These are phyloP conservation scores for Aureobasidium sp. DNA, from an alignment of 2,329 filamentous ascomycete genomes.

Conservation along the genomic window DNA sequence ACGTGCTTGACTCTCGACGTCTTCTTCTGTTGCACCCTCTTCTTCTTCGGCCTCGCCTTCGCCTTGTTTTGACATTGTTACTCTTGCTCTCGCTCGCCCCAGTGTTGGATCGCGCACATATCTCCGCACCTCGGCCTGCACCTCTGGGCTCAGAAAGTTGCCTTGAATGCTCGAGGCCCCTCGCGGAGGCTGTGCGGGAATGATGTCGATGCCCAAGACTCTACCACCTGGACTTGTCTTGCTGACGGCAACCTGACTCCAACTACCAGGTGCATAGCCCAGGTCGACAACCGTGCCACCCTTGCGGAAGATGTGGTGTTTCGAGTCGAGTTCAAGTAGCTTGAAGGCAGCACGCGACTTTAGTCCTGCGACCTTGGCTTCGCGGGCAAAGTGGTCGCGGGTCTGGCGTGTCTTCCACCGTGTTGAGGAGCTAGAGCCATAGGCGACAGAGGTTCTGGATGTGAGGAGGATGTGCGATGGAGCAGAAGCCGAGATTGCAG, in stretches of 20 bases:
- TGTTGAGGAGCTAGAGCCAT: slow-evolving; percentile 50
- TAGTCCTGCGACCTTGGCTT: slow-evolving; percentile 69
- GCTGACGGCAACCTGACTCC: slow-evolving; percentile 71
- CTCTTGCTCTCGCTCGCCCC: slow-evolving; percentile 42
- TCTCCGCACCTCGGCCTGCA: slow-evolving; percentile 68
- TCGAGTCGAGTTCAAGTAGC: slow-evolving; percentile 78
- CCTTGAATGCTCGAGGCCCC: slow-evolving; percentile 95
- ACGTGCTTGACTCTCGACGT: slow-evolving; percentile 35
- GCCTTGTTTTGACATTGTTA: slow-evolving; percentile 18
- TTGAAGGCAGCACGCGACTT: slow-evolving; percentile 94
- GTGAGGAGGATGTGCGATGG: neutral
- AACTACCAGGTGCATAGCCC: slow-evolving; percentile 64
- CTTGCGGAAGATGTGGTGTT: slow-evolving; percentile 67
- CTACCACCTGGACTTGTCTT: slow-evolving; percentile 67
- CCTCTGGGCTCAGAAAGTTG: slow-evolving; percentile 69
- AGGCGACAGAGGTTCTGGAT: neutral
- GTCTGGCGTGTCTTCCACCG: slow-evolving; percentile 77
- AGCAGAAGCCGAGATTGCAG: neutral
- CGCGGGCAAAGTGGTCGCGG: slow-evolving; percentile 61
- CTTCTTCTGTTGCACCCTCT: slow-evolving; percentile 29
- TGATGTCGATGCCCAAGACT: slow-evolving; percentile 86
- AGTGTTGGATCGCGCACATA: slow-evolving; percentile 61
- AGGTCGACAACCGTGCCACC: slow-evolving; percentile 87
- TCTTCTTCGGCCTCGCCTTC: slow-evolving; percentile 26
- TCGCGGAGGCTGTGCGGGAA: slow-evolving; percentile 81